A percentile compares a stretch with the other conserved stretches of the same genome.
These are phyloP conservation scores for Blastosporella zonata DNA, from an alignment of 1,284 basidiomycete genomes.

Conservation along the genomic window DNA sequence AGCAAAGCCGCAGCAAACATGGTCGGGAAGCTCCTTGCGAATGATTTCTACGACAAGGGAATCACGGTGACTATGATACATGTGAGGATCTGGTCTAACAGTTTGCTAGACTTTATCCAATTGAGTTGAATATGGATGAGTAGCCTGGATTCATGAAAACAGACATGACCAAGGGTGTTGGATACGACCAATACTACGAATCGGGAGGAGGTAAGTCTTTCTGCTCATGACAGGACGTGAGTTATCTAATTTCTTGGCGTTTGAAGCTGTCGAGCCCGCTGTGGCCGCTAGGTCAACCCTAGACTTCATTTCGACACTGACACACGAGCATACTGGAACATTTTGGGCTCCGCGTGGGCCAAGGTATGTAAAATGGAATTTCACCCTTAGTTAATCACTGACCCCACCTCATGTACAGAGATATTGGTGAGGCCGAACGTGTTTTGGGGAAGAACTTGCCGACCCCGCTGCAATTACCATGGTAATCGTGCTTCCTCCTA, in stretches of 20 bases:
- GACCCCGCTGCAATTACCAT: slow-evolving; percentile 41
- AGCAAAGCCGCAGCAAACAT: slow-evolving; percentile 48
- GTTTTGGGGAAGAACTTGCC: slow-evolving; percentile 40
- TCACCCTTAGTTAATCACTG: not conserved
- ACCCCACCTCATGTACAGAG: slow-evolving; percentile 21
- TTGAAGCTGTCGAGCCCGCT: slow-evolving; percentile 38
- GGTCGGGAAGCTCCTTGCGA: slow-evolving; percentile 41
- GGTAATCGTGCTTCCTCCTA: slow-evolving; percentile 14
- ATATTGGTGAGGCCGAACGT: slow-evolving; percentile 43
- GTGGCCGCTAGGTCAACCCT: slow-evolving; percentile 38
- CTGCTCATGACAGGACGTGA: not conserved
- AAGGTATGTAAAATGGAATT: slow-evolving; percentile 26
- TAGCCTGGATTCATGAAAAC: slow-evolving; percentile 34
- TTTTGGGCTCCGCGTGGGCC: slow-evolving; percentile 45
- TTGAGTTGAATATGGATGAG: not conserved
- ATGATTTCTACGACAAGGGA: slow-evolving; percentile 38
- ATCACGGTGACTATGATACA: slow-evolving; percentile 44
- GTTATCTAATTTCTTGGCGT: not conserved
- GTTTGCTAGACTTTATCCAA: not conserved
- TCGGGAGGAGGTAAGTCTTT: slow-evolving; percentile 35
- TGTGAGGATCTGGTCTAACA: slow-evolving; percentile 27
- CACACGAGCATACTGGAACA: slow-evolving; percentile 36
- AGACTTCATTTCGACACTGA: slow-evolving; percentile 36
- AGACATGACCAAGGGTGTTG: slow-evolving; percentile 46
- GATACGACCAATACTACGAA: slow-evolving; percentile 43